phyloP scores from a whole-genome alignment of 176 grass and related monocot genomes.

The Carex cristatella region DNA sequence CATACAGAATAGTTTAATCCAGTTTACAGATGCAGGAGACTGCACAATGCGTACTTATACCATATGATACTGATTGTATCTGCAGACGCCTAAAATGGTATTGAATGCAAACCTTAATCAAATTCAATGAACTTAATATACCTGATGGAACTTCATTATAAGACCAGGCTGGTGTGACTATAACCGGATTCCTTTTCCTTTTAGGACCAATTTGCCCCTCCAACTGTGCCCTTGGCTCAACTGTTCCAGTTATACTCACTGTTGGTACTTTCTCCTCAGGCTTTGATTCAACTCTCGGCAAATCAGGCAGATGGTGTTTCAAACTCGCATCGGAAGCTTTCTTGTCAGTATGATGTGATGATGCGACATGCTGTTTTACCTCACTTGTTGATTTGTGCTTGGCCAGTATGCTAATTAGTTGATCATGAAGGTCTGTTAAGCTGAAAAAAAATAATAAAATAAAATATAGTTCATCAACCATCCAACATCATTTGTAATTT shows the following conservation, averaged over 20 bases:
- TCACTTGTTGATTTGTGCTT: slow-evolving; percentile 51
- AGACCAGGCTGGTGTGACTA: slow-evolving; percentile 94
- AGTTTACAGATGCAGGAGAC: neutral
- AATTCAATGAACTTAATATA: slow-evolving; percentile 35
- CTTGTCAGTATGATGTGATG: slow-evolving; percentile 27
- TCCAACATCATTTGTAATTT: neutral
- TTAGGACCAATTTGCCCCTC: slow-evolving; percentile 59
- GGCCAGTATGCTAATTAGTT: slow-evolving; percentile 55
- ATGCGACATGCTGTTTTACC: slow-evolving; percentile 32
- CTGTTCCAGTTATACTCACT: slow-evolving; percentile 45
- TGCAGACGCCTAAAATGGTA: slow-evolving; percentile 15
- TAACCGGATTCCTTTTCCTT: slow-evolving; percentile 80
- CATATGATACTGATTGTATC: slow-evolving; percentile 20
- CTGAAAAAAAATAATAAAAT: slow-evolving; percentile 47
- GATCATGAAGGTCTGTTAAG: slow-evolving; percentile 97
- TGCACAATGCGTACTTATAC: neutral
- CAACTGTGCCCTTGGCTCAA: slow-evolving; percentile 22
- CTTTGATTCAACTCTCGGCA: slow-evolving; percentile 31
- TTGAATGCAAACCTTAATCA: neutral
- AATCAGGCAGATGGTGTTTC: slow-evolving; percentile 15
- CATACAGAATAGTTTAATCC: neutral
- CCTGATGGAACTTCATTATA: slow-evolving; percentile 67
- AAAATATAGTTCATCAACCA: slow-evolving; percentile 2
- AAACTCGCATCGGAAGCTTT: slow-evolving; percentile 36
- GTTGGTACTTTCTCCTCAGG: slow-evolving; percentile 31